Evolutionary conservation across 108 stramenopile genomes (phyloP).

Genomic region (Fragilariopsis cylindrus): DNA sequence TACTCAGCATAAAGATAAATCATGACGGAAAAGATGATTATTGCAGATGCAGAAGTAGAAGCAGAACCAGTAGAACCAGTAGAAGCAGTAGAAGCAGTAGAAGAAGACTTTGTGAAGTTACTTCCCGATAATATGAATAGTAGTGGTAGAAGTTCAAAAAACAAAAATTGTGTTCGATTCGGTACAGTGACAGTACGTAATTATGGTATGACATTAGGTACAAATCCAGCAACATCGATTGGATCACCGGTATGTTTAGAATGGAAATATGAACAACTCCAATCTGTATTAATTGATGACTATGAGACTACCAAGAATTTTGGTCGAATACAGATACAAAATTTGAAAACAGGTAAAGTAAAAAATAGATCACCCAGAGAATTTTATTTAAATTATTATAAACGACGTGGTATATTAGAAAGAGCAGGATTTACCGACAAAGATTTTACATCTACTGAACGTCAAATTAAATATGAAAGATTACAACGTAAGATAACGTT

Average conservation of each 20-base stretch:
- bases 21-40: too few species aligned
- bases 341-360: not conserved
- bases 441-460: too few species aligned
- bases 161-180: conserved; percentile 15
- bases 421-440: not conserved
- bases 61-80: too few species aligned
- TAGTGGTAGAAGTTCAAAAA: too few species aligned
- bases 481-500: too few species aligned
- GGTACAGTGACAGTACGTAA: conserved; percentile 33
- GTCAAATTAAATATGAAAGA: too few species aligned
- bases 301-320: not conserved
- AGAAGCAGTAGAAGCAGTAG: too few species aligned
- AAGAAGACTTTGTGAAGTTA: too few species aligned
- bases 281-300: too few species aligned
- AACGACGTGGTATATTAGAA: not conserved
- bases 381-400: not conserved
- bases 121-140: too few species aligned
- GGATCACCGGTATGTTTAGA: conserved; percentile 24
- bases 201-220: conserved; percentile 35
- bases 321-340: not conserved
- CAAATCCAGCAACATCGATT: conserved; percentile 8
- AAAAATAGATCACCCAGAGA: not conserved
- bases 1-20: too few species aligned
- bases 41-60: too few species aligned
- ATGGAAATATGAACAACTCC: conserved; percentile 16